Evolutionary conservation across 495 filamentous ascomycete genomes (phyloP).

Genomic region (Penicillium parvum): DNA sequence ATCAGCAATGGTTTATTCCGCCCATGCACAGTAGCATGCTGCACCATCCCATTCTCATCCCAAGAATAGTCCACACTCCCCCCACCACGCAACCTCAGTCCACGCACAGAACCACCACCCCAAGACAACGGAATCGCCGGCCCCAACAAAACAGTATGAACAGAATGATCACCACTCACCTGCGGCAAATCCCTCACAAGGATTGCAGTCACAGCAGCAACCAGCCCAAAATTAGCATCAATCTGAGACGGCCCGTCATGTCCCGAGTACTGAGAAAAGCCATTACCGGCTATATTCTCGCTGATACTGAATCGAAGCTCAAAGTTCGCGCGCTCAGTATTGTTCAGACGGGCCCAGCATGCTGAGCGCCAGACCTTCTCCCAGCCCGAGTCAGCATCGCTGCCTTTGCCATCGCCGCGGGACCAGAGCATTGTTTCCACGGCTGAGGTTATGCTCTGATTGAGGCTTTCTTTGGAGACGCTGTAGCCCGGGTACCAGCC

Average conservation of each 20-base stretch:
- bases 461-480: constrained; percentile 8
- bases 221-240: constrained; percentile 52
- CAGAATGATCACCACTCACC: constrained; percentile 5
- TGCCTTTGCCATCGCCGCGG: constrained; percentile 5
- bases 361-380: constrained; percentile 52
- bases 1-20: not conserved
- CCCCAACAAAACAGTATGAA: constrained; percentile 32
- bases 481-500: constrained; percentile 52
- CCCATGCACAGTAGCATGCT: not conserved
- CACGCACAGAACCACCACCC: constrained; percentile 31
- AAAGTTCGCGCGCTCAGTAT: constrained; percentile 41
- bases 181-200: constrained; percentile 40
- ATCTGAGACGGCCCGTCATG: constrained; percentile 44
- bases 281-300: constrained; percentile 46
- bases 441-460: constrained; percentile 6
- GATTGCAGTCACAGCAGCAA: constrained; percentile 43
- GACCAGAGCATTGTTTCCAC: constrained; percentile 8
- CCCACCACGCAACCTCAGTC: constrained; percentile 38
- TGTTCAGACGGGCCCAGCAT: constrained; percentile 48
- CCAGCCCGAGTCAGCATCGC: constrained; percentile 50
- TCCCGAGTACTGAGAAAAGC: constrained; percentile 44
- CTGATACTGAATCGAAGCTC: constrained; percentile 37
- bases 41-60: constrained; percentile 26
- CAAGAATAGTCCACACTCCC: constrained; percentile 35
- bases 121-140: constrained; percentile 40